Evolutionary conservation across 345 rosid species (phyloP), one percentile per base, ranked within the genome.

Genomic region (Bretschneidera sinensis): DNA sequence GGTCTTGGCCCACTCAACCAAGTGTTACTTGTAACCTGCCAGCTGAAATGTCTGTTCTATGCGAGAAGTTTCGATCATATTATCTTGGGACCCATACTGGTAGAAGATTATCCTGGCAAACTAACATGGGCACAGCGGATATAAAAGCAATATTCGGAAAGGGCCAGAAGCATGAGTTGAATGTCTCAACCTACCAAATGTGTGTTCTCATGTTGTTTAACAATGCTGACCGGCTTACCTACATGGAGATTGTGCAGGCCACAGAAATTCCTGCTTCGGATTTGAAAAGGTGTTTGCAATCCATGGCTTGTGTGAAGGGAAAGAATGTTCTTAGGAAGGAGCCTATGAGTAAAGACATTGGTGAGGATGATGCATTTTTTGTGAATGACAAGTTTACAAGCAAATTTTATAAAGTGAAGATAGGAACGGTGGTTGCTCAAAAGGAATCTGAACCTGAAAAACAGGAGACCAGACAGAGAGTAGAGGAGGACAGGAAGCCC

Each of bases 81-180:
- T 94, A 94, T 78, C 97, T 94, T 17, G 99, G 99, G 54, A 90
- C 97, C 43, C 99, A 90, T 57, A 94, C 90, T 5, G 99, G 99
- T 17, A 71, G 99, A 78, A 81, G 99, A 69, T 63, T 94, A 60
- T 80, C 99, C 9, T 94, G 99, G 99, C 99, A 94, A 73, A 94
- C 99, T n/a, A 94, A 94, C 81, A 94, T 88, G 99, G 99, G 99
- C 55, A 80, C 96, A 31, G 99, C 99, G 0, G 99, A 94, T 58
- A 79, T 94, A 61, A 94, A 83, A 68, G 99, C 99, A 22, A 55
- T 66, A 6, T 90, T 94, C 45, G 99, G 95, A 57, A 94, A 87
- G 71, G 99, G 96, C 72, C 99, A 94, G 81, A 94, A 86, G 78
- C 99, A 94, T 59, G 99, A 90, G 72, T 67, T 94, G 82, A 94